Conservation (phyloP, 139 green algal species). For the Chlamydomonas eustigma region DNA sequence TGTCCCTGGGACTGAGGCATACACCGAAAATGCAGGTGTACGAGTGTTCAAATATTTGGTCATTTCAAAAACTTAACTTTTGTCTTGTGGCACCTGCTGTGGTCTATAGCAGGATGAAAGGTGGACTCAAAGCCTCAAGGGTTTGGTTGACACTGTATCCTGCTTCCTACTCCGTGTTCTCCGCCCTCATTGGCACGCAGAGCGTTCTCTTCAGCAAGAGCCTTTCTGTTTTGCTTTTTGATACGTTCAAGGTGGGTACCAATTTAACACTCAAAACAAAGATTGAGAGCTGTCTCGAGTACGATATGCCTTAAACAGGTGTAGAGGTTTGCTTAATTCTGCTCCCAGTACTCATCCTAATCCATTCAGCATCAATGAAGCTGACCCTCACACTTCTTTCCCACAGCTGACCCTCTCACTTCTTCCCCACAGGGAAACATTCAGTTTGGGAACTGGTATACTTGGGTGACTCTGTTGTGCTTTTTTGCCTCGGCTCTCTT, state of each 20-base stretch:
- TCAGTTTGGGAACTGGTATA: conserved; percentile 76
- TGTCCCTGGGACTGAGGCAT: not conserved
- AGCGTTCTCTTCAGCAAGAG: conserved; percentile 81
- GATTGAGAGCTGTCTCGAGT: too few species aligned
- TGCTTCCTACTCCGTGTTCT: conserved; percentile 71
- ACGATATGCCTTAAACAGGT: conserved; percentile 9
- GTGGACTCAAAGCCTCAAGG: too few species aligned
- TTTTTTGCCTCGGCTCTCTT: conserved; percentile 71
- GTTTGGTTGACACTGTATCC: not conserved
- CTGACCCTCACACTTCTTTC: too few species aligned
- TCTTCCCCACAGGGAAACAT: too few species aligned
- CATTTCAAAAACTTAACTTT: not conserved
- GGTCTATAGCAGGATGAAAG: too few species aligned
- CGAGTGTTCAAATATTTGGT: not conserved
- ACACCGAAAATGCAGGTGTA: not conserved
- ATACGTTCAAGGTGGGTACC: not conserved
- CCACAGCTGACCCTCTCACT: too few species aligned
- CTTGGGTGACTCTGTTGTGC: conserved; percentile 58
- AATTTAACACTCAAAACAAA: too few species aligned
- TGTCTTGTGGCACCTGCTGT: not conserved
- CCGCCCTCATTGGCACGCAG: conserved; percentile 74
- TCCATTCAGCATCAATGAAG: too few species aligned
- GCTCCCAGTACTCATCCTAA: too few species aligned
- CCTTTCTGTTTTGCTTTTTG: conserved; percentile 75
- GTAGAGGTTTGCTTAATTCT: not conserved